Evolutionary conservation across 2,329 filamentous ascomycete genomes (phyloP).

Genomic region (Boeremia lycopersici): DNA sequence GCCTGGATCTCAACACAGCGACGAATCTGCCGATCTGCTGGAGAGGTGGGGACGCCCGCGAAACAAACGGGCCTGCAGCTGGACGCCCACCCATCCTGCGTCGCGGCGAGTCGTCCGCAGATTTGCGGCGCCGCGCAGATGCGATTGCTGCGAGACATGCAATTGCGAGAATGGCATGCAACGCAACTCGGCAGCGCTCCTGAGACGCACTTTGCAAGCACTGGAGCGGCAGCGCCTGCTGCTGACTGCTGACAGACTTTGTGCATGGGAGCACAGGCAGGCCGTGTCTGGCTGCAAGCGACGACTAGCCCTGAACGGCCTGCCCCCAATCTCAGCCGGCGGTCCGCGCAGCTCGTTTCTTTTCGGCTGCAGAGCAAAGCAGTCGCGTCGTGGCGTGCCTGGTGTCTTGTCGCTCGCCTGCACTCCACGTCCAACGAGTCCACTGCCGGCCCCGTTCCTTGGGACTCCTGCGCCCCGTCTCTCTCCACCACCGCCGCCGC

Average conservation of each 20-base stretch:
- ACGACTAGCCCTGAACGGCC: constrained; percentile 7
- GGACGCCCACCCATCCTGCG: background rate
- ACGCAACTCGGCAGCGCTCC: background rate
- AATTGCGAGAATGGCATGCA: constrained; percentile 8
- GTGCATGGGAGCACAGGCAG: background rate
- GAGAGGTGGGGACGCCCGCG: constrained; percentile 6
- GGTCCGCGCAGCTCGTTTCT: constrained; percentile 18
- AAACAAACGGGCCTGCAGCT: background rate
- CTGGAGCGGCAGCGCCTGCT: background rate
- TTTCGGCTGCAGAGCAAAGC: constrained; percentile 3
- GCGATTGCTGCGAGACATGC: constrained; percentile 6
- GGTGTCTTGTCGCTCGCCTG: constrained; percentile 14
- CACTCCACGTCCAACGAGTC: background rate
- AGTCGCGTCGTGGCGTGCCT: constrained; percentile 2
- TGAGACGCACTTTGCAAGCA: background rate
- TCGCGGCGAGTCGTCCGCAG: too few relatives aligned
- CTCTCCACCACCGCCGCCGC: constrained; percentile 1
- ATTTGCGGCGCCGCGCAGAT: background rate
- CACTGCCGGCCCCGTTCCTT: constrained; percentile 1
- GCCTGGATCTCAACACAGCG: constrained; percentile 5
- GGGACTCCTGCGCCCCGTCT: constrained; percentile 3
- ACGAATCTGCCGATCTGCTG: constrained; percentile 4
- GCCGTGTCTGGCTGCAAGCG: constrained; percentile 12
- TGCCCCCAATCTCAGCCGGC: constrained; percentile 24
- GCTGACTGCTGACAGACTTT: background rate